A percentile compares a stretch with the other conserved stretches of the same genome.
These are phyloP conservation scores for Typha latifolia DNA, from an alignment of 176 grass and related monocot species.

Conservation along the genomic window DNA sequence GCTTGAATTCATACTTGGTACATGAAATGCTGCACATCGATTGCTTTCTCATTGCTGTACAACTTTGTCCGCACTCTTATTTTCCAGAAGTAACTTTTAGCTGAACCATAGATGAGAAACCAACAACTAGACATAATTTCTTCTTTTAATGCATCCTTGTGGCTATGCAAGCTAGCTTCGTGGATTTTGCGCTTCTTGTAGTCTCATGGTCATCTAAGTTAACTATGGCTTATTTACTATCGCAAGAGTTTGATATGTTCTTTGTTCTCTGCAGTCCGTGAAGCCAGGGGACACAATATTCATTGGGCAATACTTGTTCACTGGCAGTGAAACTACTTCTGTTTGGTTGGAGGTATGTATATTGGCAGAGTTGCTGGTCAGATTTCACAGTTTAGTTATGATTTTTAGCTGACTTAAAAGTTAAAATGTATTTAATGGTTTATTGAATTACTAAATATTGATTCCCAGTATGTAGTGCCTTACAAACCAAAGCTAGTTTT, in stretches of 20 bases:
- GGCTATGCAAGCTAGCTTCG: too few species aligned
- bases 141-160: too few species aligned
- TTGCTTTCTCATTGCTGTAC: too few species aligned
- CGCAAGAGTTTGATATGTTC: neutral
- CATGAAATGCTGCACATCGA: too few species aligned
- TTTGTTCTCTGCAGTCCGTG: constrained; percentile 47
- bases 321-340: constrained; percentile 92
- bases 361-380: neutral
- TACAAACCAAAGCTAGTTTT: neutral
- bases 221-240: neutral
- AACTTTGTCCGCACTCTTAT: too few species aligned
- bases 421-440: neutral
- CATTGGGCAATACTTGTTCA: constrained; percentile 95
- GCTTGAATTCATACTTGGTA: too few species aligned
- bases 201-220: too few species aligned
- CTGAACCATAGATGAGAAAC: too few species aligned
- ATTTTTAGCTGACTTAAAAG: neutral
- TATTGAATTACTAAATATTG: neutral
- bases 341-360: constrained; percentile 80
- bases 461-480: too few species aligned
- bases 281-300: constrained; percentile 89
- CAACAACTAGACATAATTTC: too few species aligned
- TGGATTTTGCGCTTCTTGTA: too few species aligned
- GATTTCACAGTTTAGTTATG: neutral
- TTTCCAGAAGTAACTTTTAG: too few species aligned